Percentiles rank a stretch among this genome's conserved stretches.
These are phyloP conservation scores for Blastobotrys apis DNA, from an alignment of 1,139 yeast species.

Conservation along the genomic window DNA sequence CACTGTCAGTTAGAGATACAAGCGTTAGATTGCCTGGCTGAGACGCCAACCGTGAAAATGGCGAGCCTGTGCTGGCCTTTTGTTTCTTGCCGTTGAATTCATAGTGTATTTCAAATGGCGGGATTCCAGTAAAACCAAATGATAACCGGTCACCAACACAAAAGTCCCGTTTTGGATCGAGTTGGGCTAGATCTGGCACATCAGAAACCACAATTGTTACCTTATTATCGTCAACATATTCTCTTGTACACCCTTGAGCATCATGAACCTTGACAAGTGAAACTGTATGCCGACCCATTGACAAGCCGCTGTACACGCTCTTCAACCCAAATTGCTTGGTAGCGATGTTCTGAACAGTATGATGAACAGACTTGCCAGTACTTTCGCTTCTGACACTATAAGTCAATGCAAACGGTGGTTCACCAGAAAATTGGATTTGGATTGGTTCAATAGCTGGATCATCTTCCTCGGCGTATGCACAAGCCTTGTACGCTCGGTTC, in stretches of 20 bases:
- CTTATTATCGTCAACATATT: conserved; percentile 33
- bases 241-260: conserved; percentile 61
- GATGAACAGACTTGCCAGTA: conserved; percentile 44
- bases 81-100: conserved; percentile 62
- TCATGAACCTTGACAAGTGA: conserved; percentile 57
- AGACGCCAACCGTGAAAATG: conserved; percentile 71
- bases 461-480: conserved; percentile 36
- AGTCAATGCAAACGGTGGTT: conserved; percentile 58
- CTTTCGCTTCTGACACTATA: conserved; percentile 53
- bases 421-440: conserved; percentile 52
- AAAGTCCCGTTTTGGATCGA: conserved; percentile 45
- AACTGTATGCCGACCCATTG: conserved; percentile 54
- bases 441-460: conserved; percentile 46
- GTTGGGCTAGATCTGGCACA: conserved; percentile 59
- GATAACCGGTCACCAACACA: conserved; percentile 92
- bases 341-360: conserved; percentile 37
- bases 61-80: conserved; percentile 54
- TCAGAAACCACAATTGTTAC: conserved; percentile 60
- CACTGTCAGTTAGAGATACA: conserved; percentile 68
- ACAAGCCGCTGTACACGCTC: conserved; percentile 42
- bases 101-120: conserved; percentile 75
- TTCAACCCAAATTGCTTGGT: conserved; percentile 35
- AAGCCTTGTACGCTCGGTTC: conserved; percentile 50
- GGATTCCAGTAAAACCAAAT: conserved; percentile 68
- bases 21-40: conserved; percentile 71